Conservation (phyloP, 257 asterid genomes). For the Striga asiatica region DNA sequence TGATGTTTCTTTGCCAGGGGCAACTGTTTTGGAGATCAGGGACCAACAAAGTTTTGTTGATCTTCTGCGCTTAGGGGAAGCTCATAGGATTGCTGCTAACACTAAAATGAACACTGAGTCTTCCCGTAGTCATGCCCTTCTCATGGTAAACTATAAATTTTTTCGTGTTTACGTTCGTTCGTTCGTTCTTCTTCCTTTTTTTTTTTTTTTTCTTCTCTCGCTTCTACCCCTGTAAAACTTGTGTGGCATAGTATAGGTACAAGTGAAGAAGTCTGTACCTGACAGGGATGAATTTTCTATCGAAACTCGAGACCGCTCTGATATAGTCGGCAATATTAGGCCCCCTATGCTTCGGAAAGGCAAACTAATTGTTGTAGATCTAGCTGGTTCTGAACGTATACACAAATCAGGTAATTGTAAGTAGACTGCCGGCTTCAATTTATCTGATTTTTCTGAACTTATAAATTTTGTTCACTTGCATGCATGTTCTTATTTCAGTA, state of each 20-base stretch:
- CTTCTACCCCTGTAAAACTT: conserved; percentile 15
- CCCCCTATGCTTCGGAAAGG: conserved; percentile 83
- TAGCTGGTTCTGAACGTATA: conserved; percentile 98
- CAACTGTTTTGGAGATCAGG: conserved; percentile 69
- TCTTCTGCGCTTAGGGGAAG: conserved; percentile 86
- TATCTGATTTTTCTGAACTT: no score
- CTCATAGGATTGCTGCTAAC: conserved; percentile 96
- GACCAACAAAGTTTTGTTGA: conserved; percentile 86
- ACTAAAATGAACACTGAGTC: conserved; percentile 96
- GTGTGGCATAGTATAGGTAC: conserved; percentile 48
- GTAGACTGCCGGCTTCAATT: conserved; percentile 6
- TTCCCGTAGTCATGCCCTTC: conserved; percentile 99
- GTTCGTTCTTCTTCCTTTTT: no score
- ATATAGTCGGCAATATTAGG: conserved; percentile 47
- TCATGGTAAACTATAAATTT: conserved; percentile 51
- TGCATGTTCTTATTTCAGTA: not conserved
- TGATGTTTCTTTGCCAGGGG: conserved; percentile 97
- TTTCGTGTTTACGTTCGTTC: no score
- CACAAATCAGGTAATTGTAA: conserved; percentile 72
- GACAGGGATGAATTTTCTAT: conserved; percentile 52
- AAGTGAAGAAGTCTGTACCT: conserved; percentile 65
- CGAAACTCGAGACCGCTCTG: conserved; percentile 47
- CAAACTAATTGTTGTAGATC: conserved; percentile 93
- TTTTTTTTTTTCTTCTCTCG: not conserved
- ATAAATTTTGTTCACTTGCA: no score